Percentiles rank a stretch among this genome's conserved stretches.
Conservation (phyloP, 2,329 filamentous ascomycete genomes). For the Annulohypoxylon truncatum region DNA sequence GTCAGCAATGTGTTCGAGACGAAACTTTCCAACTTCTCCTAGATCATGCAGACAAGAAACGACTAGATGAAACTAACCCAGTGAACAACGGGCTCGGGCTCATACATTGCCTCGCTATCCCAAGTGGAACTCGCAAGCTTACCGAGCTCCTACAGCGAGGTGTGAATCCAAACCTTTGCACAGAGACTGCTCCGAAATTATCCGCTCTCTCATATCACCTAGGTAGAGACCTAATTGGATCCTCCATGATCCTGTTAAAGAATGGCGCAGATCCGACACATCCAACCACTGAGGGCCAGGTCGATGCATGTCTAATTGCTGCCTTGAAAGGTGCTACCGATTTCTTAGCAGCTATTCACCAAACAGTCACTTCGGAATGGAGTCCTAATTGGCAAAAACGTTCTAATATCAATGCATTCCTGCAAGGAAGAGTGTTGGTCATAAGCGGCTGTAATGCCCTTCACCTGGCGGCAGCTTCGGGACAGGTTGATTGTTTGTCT, state of each 20-base stretch:
- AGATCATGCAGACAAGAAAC: background rate
- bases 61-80: conserved; percentile 4
- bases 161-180: conserved; percentile 5
- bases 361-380: background rate
- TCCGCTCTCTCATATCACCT: background rate
- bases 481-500: conserved; percentile 7
- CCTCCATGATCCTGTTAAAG: background rate
- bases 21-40: background rate
- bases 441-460: background rate
- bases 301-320: background rate
- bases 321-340: background rate
- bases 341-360: background rate
- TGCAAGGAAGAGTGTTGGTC: no score
- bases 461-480: background rate
- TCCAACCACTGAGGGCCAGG: background rate
- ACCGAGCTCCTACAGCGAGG: background rate
- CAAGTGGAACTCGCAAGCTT: background rate
- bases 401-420: no score
- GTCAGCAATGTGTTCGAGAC: background rate
- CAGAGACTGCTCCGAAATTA: background rate
- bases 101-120: background rate
- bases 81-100: background rate
- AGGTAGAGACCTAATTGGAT: background rate
- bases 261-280: background rate
- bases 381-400: conserved; percentile 4